phyloP scores from a whole-genome alignment of 2,329 filamentous ascomycete genomes.

The Xylariaceae sp. region DNA sequence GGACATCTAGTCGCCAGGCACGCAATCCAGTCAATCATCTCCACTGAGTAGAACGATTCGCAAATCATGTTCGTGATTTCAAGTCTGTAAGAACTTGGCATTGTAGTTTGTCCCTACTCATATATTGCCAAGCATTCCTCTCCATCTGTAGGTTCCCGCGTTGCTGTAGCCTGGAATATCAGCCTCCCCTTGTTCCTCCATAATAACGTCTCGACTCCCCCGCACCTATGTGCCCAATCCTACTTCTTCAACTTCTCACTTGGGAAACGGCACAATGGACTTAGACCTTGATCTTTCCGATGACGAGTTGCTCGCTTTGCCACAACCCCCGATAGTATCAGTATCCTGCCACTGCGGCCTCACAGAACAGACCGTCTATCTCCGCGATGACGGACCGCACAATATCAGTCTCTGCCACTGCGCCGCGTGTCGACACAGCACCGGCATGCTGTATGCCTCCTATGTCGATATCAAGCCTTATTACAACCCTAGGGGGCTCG shows the following conservation, averaged over 20 bases:
- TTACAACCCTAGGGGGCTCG: constrained; percentile 15
- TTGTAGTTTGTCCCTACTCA: no score
- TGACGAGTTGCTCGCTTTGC: constrained; percentile 4
- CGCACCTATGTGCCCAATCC: no score
- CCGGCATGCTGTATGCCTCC: constrained; percentile 37
- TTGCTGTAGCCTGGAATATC: no score
- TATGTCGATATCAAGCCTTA: constrained; percentile 32
- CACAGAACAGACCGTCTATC: constrained; percentile 21
- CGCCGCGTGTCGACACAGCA: constrained; percentile 29
- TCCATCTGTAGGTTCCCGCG: not conserved
- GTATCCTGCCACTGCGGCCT: constrained; percentile 30
- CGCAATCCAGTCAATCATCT: constrained; percentile 14
- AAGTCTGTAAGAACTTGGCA: not conserved
- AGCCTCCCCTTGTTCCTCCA: no score
- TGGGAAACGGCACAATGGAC: not conserved
- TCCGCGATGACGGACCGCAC: not conserved
- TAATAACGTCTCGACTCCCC: no score
- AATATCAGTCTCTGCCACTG: constrained; percentile 33
- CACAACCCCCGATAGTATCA: constrained; percentile 1
- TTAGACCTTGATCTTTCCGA: not conserved
- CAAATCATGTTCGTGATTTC: not conserved
- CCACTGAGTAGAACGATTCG: constrained; percentile 8
- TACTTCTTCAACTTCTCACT: not conserved
- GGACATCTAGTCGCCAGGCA: no score
- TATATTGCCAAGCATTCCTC: not conserved